Evolutionary conservation across 106 monocot genomes (phyloP).

Genomic region (Dioscorea alata): DNA sequence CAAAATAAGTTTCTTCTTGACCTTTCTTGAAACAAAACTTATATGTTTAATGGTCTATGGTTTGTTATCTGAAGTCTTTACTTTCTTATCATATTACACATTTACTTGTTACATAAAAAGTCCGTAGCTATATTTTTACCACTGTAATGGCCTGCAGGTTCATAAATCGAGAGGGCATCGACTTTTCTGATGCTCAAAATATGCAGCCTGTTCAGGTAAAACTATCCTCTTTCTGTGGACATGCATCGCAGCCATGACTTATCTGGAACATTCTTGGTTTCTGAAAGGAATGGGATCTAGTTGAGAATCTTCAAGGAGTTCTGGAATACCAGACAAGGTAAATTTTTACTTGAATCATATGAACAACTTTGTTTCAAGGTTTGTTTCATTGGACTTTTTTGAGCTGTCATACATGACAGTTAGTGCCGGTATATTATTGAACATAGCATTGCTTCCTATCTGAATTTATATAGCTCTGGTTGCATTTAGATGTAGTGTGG

Average conservation of each 20-base stretch:
- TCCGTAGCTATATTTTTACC: no score
- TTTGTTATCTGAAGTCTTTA: no score
- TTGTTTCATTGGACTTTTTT: neutral
- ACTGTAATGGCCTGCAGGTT: constrained; percentile 38
- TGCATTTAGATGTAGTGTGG: no score
- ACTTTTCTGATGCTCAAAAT: constrained; percentile 94
- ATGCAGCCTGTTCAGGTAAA: constrained; percentile 94
- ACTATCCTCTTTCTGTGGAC: neutral
- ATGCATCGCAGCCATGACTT: neutral
- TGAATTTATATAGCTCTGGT: no score
- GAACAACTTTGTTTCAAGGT: neutral
- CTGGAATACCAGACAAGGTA: constrained; percentile 98
- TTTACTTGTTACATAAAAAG: no score
- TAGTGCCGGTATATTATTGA: no score
- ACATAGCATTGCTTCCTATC: no score
- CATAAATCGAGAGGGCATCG: constrained; percentile 90
- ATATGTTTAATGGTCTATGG: no score
- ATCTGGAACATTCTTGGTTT: constrained; percentile 15
- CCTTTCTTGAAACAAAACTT: no score
- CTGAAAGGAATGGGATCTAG: constrained; percentile 89
- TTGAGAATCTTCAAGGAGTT: constrained; percentile 86
- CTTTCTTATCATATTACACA: no score
- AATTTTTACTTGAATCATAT: neutral
- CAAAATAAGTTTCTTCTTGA: no score
- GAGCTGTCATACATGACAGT: neutral